Evolutionary conservation across 345 rosid genomes (phyloP).

Genomic region (Hibiscus tridactylites): DNA sequence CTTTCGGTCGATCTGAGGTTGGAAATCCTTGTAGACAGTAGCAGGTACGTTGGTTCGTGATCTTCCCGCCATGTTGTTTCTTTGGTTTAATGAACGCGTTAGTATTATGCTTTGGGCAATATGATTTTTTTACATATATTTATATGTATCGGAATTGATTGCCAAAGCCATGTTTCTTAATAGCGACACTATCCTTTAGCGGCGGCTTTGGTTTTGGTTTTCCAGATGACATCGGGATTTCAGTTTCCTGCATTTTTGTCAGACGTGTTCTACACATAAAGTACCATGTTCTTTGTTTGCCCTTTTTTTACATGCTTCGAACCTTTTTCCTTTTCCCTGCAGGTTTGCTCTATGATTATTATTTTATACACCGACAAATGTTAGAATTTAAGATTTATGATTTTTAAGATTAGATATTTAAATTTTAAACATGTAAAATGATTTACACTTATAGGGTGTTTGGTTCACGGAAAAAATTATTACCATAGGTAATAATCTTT

Average conservation of each 20-base stretch:
- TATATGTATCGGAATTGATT: not conserved
- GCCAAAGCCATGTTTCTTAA: not conserved
- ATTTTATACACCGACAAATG: no score
- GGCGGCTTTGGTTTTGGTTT: not conserved
- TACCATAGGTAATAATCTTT: no score
- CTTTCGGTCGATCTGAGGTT: not conserved
- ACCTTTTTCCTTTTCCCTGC: not conserved
- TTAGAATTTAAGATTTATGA: no score
- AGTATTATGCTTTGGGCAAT: not conserved
- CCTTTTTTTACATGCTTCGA: not conserved
- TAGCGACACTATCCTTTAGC: not conserved
- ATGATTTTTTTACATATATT: not conserved
- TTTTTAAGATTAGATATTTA: no score
- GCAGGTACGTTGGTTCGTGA: not conserved
- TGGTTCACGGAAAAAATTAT: no score
- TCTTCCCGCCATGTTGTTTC: not conserved
- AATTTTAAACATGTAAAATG: no score
- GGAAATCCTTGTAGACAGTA: not conserved
- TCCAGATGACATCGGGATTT: not conserved
- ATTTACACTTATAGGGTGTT: no score
- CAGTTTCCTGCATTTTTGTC: not conserved
- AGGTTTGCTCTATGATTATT: not conserved
- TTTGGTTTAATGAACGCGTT: not conserved
- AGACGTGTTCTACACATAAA: not conserved
- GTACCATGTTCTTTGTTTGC: not conserved